Evolutionary conservation across 176 grass and related monocot genomes (phyloP).

Genomic region (Musa schizocarpa): DNA sequence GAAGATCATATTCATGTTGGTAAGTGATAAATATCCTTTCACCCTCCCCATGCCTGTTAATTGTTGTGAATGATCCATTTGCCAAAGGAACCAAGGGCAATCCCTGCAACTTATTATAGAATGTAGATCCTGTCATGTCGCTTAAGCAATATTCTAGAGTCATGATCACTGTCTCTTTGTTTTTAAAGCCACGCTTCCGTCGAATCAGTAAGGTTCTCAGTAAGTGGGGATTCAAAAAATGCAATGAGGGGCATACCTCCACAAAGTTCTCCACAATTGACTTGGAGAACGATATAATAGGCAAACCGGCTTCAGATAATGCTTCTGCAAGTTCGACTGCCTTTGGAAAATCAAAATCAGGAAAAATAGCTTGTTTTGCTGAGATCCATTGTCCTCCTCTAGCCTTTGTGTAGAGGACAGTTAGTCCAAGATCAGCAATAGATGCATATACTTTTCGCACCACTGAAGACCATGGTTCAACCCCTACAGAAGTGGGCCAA

Average conservation of each 20-base stretch:
- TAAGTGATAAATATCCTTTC: conserved; percentile 76
- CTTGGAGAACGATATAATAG: conserved; percentile 71
- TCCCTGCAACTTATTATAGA: conserved; percentile 72
- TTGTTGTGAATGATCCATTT: conserved; percentile 75
- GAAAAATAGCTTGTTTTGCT: conserved; percentile 88
- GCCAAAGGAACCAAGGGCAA: conserved; percentile 78
- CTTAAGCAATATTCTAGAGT: conserved; percentile 86
- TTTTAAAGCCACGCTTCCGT: conserved; percentile 60
- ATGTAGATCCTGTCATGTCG: conserved; percentile 45
- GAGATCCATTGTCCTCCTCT: conserved; percentile 91
- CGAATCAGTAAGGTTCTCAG: conserved; percentile 83
- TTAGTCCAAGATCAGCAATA: conserved; percentile 68
- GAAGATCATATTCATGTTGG: conserved; percentile 74
- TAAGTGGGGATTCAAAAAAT: conserved; percentile 81
- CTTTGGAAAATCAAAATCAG: conserved; percentile 79
- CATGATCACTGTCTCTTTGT: conserved; percentile 68
- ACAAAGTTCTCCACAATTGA: conserved; percentile 67
- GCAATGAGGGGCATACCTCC: conserved; percentile 57
- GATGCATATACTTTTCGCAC: conserved; percentile 65
- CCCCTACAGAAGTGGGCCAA: conserved; percentile 62
- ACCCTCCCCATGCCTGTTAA: conserved; percentile 64
- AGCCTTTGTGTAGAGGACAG: conserved; percentile 79
- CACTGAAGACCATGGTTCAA: conserved; percentile 93
- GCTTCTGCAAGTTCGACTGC: conserved; percentile 59
- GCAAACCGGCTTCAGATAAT: conserved; percentile 77